Conservation (phyloP, 2,329 filamentous ascomycete species). For the Aureobasidium uvarum region DNA sequence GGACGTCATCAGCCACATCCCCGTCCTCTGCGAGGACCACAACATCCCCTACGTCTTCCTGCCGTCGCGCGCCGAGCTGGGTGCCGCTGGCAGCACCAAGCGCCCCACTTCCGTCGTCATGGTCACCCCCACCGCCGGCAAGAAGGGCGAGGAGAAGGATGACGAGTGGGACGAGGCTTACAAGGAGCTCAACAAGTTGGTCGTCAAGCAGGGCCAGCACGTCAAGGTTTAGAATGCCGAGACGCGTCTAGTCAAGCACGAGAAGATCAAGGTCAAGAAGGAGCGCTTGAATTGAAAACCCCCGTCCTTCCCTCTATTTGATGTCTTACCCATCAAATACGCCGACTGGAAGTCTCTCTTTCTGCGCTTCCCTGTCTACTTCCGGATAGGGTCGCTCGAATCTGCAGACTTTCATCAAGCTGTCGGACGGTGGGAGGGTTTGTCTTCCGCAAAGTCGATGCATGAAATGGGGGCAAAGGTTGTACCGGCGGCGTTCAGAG, state of each 20-base stretch:
- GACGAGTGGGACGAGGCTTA: slow-evolving; percentile 46
- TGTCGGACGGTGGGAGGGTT: neutral
- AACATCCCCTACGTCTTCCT: slow-evolving; percentile 97
- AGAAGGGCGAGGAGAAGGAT: slow-evolving; percentile 47
- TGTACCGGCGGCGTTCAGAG: slow-evolving; percentile 14
- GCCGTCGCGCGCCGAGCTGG: slow-evolving; percentile 85
- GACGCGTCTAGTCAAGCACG: slow-evolving; percentile 11
- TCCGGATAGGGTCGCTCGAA: neutral
- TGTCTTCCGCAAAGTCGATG: slow-evolving; percentile 20
- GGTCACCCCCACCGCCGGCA: slow-evolving; percentile 57
- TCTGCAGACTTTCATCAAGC: neutral
- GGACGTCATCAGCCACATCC: slow-evolving; percentile 98
- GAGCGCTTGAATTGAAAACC: slow-evolving; percentile 6
- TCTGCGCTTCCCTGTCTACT: neutral
- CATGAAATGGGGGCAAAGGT: slow-evolving; percentile 8
- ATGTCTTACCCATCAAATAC: neutral
- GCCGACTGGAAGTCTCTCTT: neutral
- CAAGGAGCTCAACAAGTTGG: slow-evolving; percentile 58
- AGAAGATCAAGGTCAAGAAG: slow-evolving; percentile 19
- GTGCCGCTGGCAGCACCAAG: slow-evolving; percentile 91
- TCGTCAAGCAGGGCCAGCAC: slow-evolving; percentile 57
- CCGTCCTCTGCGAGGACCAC: slow-evolving; percentile 97
- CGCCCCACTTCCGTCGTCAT: slow-evolving; percentile 95
- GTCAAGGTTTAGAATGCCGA: slow-evolving; percentile 49
- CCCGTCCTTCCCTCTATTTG: neutral